phyloP scores from a whole-genome alignment of 768 basidiomycete species.

The Tulasnella sp. region DNA sequence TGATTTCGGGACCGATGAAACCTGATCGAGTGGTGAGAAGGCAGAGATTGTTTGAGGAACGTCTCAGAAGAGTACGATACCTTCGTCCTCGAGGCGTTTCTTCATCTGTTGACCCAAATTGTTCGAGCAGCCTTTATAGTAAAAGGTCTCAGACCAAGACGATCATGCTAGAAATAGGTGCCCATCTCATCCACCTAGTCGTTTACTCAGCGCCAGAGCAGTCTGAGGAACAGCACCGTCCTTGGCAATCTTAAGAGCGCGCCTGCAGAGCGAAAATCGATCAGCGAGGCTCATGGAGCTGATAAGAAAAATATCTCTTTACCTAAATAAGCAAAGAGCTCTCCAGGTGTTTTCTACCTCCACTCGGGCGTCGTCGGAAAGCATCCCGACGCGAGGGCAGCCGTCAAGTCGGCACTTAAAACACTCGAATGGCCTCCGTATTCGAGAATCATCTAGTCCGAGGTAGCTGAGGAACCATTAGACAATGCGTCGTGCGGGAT shows the following conservation, averaged over 20 bases:
- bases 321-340: not conserved
- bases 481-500: not conserved
- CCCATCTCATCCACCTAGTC: not conserved
- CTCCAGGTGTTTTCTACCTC: constrained; percentile 1
- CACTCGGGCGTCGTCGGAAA: not conserved
- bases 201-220: not conserved
- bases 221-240: constrained; percentile 16
- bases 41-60: not conserved
- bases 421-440: constrained; percentile 13
- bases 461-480: constrained; percentile 12
- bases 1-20: constrained; percentile 17
- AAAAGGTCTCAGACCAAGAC: too few species aligned
- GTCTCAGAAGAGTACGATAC: not conserved
- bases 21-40: constrained; percentile 14
- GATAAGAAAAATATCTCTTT: not conserved
- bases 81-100: constrained; percentile 26
- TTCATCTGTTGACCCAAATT: constrained; percentile 24
- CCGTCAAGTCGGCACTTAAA: not conserved
- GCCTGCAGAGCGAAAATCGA: not conserved
- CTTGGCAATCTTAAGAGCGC: constrained; percentile 2
- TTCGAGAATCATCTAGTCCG: not conserved
- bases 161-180: not conserved
- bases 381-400: not conserved
- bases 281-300: not conserved
- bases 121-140: constrained; percentile 7